These are phyloP conservation scores for Solioccasus polychromus DNA, from an alignment of 768 basidiomycete genomes.

Conservation along the genomic window DNA sequence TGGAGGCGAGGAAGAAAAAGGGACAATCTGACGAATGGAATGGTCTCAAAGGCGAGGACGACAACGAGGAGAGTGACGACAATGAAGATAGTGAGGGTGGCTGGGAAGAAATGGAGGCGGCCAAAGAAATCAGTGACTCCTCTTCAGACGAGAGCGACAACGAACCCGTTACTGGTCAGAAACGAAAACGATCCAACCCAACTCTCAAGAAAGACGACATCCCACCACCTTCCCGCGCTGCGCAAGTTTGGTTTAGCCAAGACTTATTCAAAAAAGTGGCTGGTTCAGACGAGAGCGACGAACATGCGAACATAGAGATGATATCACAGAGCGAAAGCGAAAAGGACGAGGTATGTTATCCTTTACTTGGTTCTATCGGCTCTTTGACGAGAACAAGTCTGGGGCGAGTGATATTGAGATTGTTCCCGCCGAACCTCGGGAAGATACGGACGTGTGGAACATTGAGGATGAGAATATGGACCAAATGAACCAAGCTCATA, in stretches of 20 bases:
- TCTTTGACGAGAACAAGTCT: slow-evolving; percentile 19
- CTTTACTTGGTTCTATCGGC: background rate
- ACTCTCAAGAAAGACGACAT: slow-evolving; percentile 39
- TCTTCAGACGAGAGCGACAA: slow-evolving; percentile 55
- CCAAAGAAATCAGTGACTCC: slow-evolving; percentile 47
- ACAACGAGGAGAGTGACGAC: slow-evolving; percentile 36
- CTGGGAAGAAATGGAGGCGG: slow-evolving; percentile 63
- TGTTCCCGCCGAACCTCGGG: slow-evolving; percentile 57
- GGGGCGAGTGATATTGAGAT: slow-evolving; percentile 62
- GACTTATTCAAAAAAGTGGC: slow-evolving; percentile 68
- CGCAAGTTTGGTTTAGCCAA: slow-evolving; percentile 95
- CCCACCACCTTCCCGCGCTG: slow-evolving; percentile 47
- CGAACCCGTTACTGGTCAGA: slow-evolving; percentile 31
- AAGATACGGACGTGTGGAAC: slow-evolving; percentile 74
- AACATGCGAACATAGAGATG: slow-evolving; percentile 24
- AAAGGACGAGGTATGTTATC: slow-evolving; percentile 29
- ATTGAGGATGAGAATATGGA: slow-evolving; percentile 76
- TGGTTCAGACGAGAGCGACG: slow-evolving; percentile 34
- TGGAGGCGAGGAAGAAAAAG: slow-evolving; percentile 71
- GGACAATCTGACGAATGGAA: slow-evolving; percentile 78
- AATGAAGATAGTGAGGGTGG: slow-evolving; percentile 52
- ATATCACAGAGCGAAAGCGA: slow-evolving; percentile 30
- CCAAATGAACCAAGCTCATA: slow-evolving; percentile 58
- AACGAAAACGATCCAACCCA: slow-evolving; percentile 39
- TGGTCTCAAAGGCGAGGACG: slow-evolving; percentile 57